Evolutionary conservation across 495 filamentous ascomycete species (phyloP).

Genomic region (Trichoderma erinaceum): DNA sequence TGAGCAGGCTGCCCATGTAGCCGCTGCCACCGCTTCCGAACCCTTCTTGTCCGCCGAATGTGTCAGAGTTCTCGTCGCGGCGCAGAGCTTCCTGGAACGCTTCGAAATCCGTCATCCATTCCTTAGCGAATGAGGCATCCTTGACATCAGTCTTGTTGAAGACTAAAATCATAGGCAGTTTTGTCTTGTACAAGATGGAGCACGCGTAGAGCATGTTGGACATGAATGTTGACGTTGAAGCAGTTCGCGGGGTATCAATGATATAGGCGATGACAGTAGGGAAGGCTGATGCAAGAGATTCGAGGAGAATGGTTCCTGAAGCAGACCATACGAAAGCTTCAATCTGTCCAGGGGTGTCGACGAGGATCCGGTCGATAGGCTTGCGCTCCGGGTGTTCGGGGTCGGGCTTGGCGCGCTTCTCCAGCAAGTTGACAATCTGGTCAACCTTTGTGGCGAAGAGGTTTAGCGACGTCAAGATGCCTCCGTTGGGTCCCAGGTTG

Average conservation of each 20-base stretch:
- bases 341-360: slow-evolving; percentile 96
- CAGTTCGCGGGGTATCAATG: slow-evolving; percentile 90
- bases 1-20: slow-evolving; percentile 94
- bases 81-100: slow-evolving; percentile 83
- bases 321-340: slow-evolving; percentile 98
- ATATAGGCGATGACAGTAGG: slow-evolving; percentile 96
- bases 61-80: slow-evolving; percentile 69
- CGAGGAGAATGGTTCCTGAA: slow-evolving; percentile 85
- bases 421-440: slow-evolving; percentile 80
- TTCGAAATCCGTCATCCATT: slow-evolving; percentile 99
- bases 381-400: slow-evolving; percentile 53
- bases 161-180: slow-evolving; percentile 94
- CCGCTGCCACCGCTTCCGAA: slow-evolving; percentile 63
- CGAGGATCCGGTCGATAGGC: slow-evolving; percentile 73
- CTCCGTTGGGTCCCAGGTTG: slow-evolving; percentile 94
- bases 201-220: slow-evolving; percentile 99
- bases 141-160: slow-evolving; percentile 98
- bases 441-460: slow-evolving; percentile 97
- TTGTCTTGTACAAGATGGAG: slow-evolving; percentile 96
- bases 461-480: slow-evolving; percentile 93
- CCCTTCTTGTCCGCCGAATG: slow-evolving; percentile 70
- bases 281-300: slow-evolving; percentile 85
- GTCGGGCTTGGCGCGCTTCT: slow-evolving; percentile 73
- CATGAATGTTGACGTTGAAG: slow-evolving; percentile 95
- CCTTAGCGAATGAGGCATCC: slow-evolving; percentile 84